These are phyloP conservation scores for Isoetes taiwanensis DNA, from an alignment of 75 land plant species.

Conservation along the genomic window DNA sequence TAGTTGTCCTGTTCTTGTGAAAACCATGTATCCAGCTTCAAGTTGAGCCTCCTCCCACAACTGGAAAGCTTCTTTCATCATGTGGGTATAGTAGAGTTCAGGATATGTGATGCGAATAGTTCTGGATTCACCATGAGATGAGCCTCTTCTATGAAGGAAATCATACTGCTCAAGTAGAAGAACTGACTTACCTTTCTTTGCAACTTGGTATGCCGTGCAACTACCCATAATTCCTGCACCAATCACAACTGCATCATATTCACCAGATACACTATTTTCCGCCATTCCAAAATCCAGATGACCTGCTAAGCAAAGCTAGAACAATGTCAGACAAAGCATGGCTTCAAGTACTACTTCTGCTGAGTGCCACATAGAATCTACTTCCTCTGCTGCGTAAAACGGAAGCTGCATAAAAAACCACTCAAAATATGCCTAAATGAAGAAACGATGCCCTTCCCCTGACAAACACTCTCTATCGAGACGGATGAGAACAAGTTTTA, in stretches of 20 bases:
- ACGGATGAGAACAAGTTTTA: no score
- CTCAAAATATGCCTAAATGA: no score
- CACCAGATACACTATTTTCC: constrained; percentile 13
- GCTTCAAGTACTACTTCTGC: no score
- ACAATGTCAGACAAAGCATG: no score
- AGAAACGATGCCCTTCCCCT: no score
- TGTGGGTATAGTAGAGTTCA: constrained; percentile 45
- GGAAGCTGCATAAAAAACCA: no score
- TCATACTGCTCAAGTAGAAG: constrained; percentile 79
- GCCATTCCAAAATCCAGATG: no score
- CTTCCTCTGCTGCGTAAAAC: no score
- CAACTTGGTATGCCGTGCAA: constrained; percentile 59
- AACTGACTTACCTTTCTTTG: constrained; percentile 44
- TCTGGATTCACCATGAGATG: constrained; percentile 90
- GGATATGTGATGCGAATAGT: constrained; percentile 75
- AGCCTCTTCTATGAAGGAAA: constrained; percentile 84
- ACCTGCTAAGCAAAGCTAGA: no score
- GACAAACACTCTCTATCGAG: no score
- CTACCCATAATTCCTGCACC: constrained; percentile 91
- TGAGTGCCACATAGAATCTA: no score
- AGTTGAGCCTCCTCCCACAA: constrained; percentile 55
- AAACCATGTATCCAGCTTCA: constrained; percentile 53
- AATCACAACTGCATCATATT: constrained; percentile 49
- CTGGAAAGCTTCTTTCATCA: constrained; percentile 42
- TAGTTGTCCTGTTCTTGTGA: constrained; percentile 39